phyloP scores from a whole-genome alignment of 139 green algal species.

The Cymbomonas tetramitiformis region DNA sequence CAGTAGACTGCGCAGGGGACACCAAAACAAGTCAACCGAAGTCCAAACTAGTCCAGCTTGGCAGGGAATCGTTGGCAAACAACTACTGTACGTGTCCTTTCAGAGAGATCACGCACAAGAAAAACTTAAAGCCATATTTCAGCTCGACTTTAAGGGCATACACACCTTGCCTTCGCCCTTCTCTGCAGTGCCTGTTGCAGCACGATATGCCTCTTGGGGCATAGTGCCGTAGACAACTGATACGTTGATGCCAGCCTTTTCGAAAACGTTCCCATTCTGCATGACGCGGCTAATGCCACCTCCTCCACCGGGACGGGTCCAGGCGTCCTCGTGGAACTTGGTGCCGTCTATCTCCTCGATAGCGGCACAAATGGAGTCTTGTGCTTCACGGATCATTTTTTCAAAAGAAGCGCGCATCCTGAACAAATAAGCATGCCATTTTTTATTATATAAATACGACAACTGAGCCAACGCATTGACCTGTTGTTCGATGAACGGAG shows the following conservation, averaged over 20 bases:
- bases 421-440: too few relatives aligned
- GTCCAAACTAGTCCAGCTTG: too few relatives aligned
- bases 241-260: constrained; percentile 88
- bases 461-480: too few relatives aligned
- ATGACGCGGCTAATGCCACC: constrained; percentile 92
- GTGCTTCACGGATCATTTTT: constrained; percentile 58
- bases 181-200: constrained; percentile 55
- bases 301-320: constrained; percentile 66
- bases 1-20: too few relatives aligned
- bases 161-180: not conserved
- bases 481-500: too few relatives aligned
- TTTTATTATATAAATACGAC: too few relatives aligned
- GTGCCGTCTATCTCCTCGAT: constrained; percentile 70
- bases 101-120: too few relatives aligned
- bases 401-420: constrained; percentile 54
- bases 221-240: constrained; percentile 94
- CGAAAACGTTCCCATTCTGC: constrained; percentile 71
- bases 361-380: constrained; percentile 76
- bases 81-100: too few relatives aligned
- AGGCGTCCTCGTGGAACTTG: constrained; percentile 84
- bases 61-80: too few relatives aligned
- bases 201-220: constrained; percentile 87
- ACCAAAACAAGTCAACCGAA: too few relatives aligned
- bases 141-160: too few relatives aligned
- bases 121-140: too few relatives aligned